Conservation (phyloP, 2,329 filamentous ascomycete genomes). For the Venturia oleaginea region DNA sequence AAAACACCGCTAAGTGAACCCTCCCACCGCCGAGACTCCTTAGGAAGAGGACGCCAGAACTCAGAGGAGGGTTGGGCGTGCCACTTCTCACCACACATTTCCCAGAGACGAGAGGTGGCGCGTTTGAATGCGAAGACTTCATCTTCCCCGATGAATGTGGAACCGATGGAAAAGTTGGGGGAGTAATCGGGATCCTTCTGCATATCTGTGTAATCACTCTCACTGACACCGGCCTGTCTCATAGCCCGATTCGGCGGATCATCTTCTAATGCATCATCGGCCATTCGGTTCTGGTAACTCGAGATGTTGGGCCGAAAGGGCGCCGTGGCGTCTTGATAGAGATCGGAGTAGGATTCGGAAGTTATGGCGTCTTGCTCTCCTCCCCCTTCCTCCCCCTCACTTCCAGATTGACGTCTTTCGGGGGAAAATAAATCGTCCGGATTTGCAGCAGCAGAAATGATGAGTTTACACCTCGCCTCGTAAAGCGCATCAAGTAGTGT, state of each 20-base stretch:
- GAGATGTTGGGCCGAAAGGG: constrained; percentile 75
- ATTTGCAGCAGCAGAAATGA: constrained; percentile 56
- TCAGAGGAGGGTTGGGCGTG: constrained; percentile 50
- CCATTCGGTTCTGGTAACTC: constrained; percentile 42
- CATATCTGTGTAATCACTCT: constrained; percentile 1
- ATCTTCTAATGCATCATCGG: constrained; percentile 40
- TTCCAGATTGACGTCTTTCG: constrained; percentile 28
- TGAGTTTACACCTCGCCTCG: constrained; percentile 68
- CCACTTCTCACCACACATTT: constrained; percentile 67
- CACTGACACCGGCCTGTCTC: constrained; percentile 14
- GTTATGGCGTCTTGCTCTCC: constrained; percentile 44
- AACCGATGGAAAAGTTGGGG: constrained; percentile 50
- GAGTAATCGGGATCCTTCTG: constrained; percentile 18
- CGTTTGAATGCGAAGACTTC: constrained; percentile 75
- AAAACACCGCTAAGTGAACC: constrained; percentile 12
- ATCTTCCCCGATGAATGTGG: constrained; percentile 68
- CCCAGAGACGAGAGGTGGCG: constrained; percentile 69
- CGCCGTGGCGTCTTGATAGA: constrained; percentile 67
- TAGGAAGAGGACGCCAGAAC: constrained; percentile 62
- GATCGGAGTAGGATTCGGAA: constrained; percentile 60
- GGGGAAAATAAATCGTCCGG: constrained; percentile 75
- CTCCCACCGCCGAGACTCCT: constrained; percentile 61
- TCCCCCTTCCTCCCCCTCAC: constrained; percentile 16
- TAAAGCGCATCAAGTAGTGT: constrained; percentile 73
- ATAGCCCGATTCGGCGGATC: constrained; percentile 37